These are phyloP conservation scores for Dysphania ambrosioides DNA, from an alignment of 148 eudicot species.

Conservation along the genomic window DNA sequence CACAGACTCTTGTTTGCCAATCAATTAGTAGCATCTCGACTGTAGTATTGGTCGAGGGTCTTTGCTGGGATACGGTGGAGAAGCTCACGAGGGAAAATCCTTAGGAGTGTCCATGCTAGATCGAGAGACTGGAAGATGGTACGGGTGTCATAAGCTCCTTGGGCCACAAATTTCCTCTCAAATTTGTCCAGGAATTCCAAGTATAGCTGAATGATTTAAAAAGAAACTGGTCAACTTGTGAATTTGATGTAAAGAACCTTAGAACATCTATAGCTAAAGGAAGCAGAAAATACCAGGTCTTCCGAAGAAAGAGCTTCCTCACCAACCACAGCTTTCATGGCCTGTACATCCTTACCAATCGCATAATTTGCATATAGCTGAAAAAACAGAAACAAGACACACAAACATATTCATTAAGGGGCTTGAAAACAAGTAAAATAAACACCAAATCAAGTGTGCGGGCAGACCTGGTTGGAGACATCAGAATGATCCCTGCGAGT, in stretches of 20 bases:
- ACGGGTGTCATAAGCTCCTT: slow-evolving; percentile 97
- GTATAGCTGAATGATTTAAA: slow-evolving; percentile 53
- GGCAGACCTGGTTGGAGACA: slow-evolving; percentile 87
- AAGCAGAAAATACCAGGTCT: slow-evolving; percentile 59
- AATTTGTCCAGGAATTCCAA: slow-evolving; percentile 94
- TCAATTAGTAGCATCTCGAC: slow-evolving; percentile 79
- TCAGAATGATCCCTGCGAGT: slow-evolving; percentile 97
- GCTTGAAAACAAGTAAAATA: background rate
- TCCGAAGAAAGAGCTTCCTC: slow-evolving; percentile 99
- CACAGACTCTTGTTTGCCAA: background rate
- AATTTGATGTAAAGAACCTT: background rate
- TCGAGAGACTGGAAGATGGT: slow-evolving; percentile 97
- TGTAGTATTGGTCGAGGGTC: slow-evolving; percentile 86
- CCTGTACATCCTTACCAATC: slow-evolving; percentile 98
- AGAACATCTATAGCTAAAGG: background rate
- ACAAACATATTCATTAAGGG: background rate
- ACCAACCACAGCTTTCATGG: slow-evolving; percentile 99
- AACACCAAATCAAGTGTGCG: background rate
- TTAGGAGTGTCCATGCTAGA: slow-evolving; percentile 91
- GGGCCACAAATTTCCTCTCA: slow-evolving; percentile 92
- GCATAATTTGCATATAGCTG: slow-evolving; percentile 99
- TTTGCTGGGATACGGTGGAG: slow-evolving; percentile 99
- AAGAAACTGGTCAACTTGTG: background rate
- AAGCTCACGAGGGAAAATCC: slow-evolving; percentile 96
- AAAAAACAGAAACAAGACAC: slow-evolving; percentile 8